Base-by-base conservation (phyloP, 75 land plant species). In the Sequoia sempervirens region DNA sequence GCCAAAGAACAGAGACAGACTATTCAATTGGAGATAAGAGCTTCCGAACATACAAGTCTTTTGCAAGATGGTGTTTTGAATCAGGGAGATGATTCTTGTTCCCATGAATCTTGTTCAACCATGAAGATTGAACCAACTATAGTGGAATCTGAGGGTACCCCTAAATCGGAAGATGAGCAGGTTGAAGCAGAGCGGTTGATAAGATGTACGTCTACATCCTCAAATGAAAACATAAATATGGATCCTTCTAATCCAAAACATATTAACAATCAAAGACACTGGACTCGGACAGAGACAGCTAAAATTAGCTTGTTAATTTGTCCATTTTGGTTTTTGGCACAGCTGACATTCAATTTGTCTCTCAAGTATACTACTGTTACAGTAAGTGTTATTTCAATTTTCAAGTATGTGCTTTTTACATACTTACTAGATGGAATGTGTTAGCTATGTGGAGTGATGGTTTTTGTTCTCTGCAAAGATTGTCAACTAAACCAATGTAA, bases 271-370 rank as follows among this genome's bases (percentile, higher is more conserved):
- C 89, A 91, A 81, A 90, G 93, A 58, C 89, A 92, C 41, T 96
- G 94, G 99, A 93, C 92, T 3, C 89, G 99, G 52, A 69, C 54
- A 20, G 89, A 90, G 81, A 87, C 91, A 80, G 98, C 99, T 3
- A 90, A 89, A 83, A 91, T 91, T 70, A 94, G 98, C 88, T 76
- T 93, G 78, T 83, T 93, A 84, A 90, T 97, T 66, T 93, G 94
- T 80, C 99, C 99, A 2, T 92, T 97, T 84, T 97, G 99, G 99
- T 97, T 97, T 84, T 69, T 96, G 37, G 98, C 98, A 0, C 98
- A 97, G 53, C 91, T 97, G 34, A 94, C 98, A 15, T 97, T 96
- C 87, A 97, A 97, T 83, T 85, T 97, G 73, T 97, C 99, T 32
- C 91, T 97, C 83, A 90, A 94, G 86, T 97, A 96, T 85, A 97